These are phyloP conservation scores for Candida dubliniensis DNA, from an alignment of 1,139 yeast genomes.

Conservation along the genomic window DNA sequence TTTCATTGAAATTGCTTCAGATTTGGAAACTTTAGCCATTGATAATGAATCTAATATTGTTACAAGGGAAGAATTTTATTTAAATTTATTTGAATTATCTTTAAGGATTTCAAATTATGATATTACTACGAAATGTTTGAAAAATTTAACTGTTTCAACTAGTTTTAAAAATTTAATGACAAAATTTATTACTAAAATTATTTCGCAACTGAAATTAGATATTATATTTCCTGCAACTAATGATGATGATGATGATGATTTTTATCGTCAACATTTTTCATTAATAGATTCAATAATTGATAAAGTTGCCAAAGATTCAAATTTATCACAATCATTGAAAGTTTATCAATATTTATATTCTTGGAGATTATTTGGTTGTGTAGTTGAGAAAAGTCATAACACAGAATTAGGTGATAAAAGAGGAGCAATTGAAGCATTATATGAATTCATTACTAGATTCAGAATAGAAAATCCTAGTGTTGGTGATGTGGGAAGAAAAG, in stretches of 20 bases:
- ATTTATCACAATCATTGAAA: constrained; percentile 39
- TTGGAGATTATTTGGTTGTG: constrained; percentile 45
- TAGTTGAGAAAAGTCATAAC: constrained; percentile 8
- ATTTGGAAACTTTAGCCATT: constrained; percentile 36
- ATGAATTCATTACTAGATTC: constrained; percentile 50
- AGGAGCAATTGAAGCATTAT: constrained; percentile 58
- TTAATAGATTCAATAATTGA: constrained; percentile 41
- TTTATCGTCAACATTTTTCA: constrained; percentile 29
- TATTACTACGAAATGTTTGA: constrained; percentile 26
- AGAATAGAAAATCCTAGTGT: constrained; percentile 15
- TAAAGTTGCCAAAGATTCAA: constrained; percentile 38
- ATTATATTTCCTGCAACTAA: constrained; percentile 25
- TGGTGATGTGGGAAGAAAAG: constrained; percentile 31
- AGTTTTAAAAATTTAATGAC: constrained; percentile 18
- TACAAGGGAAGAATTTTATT: constrained; percentile 21
- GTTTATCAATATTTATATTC: constrained; percentile 56
- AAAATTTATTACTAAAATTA: constrained; percentile 27
- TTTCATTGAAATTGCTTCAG: constrained; percentile 28
- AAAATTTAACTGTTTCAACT: constrained; percentile 18
- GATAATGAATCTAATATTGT: constrained; percentile 16
- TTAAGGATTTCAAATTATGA: constrained; percentile 27
- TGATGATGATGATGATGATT: constrained; percentile 12
- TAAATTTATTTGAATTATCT: constrained; percentile 33
- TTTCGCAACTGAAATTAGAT: constrained; percentile 21
- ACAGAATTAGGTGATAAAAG: constrained; percentile 39